These are phyloP conservation scores for Forsythia suspensa DNA, from an alignment of 257 asterid species.

Conservation along the genomic window DNA sequence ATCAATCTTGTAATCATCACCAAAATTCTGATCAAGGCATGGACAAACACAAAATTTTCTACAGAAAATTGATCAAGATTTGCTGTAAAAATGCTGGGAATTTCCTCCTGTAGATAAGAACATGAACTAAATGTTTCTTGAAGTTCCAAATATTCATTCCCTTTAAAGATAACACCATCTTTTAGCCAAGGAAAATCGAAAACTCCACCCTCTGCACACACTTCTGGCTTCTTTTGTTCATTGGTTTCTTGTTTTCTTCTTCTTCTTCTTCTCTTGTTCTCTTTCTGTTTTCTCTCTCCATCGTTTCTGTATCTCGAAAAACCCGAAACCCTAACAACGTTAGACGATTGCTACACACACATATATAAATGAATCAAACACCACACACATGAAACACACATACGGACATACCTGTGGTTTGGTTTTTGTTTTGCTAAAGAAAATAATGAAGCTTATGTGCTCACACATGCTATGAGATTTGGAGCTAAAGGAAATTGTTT, in stretches of 20 bases:
- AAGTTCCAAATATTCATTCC: background rate
- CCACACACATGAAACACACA: too few relatives aligned
- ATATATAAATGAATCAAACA: background rate
- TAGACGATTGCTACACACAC: background rate
- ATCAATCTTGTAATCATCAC: background rate
- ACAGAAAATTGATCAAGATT: background rate
- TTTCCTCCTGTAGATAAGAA: background rate
- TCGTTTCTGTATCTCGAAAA: background rate
- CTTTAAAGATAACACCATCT: background rate
- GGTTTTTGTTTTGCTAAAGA: background rate
- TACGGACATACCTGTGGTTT: too few relatives aligned
- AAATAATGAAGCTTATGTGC: background rate
- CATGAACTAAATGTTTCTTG: background rate
- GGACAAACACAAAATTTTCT: background rate
- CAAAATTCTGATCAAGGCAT: background rate
- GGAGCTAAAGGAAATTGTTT: background rate
- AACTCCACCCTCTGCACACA: background rate
- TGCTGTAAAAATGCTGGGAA: background rate
- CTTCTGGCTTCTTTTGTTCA: background rate
- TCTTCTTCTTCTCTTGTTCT: background rate
- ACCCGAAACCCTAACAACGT: background rate
- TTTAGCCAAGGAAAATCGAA: conserved; percentile 6
- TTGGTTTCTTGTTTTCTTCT: background rate
- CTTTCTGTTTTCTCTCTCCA: background rate
- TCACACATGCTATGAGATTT: background rate